A percentile compares a stretch with the other conserved stretches of the same genome.
phyloP scores from a whole-genome alignment of 495 filamentous ascomycete species.

The Aspergillus homomorphus region DNA sequence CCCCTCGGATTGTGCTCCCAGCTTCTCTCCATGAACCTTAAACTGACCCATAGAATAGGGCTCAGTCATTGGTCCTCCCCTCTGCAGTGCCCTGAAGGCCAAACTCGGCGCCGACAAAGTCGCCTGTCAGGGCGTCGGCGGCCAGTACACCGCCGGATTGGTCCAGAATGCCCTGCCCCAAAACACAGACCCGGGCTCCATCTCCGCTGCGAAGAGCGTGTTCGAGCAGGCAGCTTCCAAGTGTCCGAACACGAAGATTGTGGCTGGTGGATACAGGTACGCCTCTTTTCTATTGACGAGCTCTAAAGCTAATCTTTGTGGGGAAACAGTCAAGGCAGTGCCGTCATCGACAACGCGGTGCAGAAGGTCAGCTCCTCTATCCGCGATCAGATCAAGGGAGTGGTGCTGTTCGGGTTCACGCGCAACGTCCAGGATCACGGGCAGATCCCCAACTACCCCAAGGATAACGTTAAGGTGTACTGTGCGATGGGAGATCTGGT shows the following conservation, averaged over 20 bases:
- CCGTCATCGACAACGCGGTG: constrained; percentile 49
- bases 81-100: constrained; percentile 34
- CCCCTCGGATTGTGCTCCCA: neutral
- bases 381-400: constrained; percentile 45
- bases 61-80: constrained; percentile 35
- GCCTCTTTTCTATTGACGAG: neutral
- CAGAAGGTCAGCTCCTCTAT: constrained; percentile 34
- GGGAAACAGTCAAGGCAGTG: constrained; percentile 50
- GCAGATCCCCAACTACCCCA: constrained; percentile 45
- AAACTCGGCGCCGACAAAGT: constrained; percentile 28
- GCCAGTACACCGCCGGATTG: constrained; percentile 28
- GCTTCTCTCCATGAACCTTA: neutral
- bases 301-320: neutral
- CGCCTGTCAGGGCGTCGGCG: constrained; percentile 35
- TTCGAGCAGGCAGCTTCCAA: constrained; percentile 33
- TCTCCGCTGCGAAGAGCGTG: constrained; percentile 35
- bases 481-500: constrained; percentile 52
- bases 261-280: constrained; percentile 52
- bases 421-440: constrained; percentile 50
- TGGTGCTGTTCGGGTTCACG: constrained; percentile 55
- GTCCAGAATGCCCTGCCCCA: constrained; percentile 23
- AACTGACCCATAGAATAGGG: constrained; percentile 26
- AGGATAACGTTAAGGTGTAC: constrained; percentile 42
- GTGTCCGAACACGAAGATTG: constrained; percentile 55
- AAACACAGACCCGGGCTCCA: constrained; percentile 32